Percentiles rank a stretch among this genome's conserved stretches.
phyloP scores from a whole-genome alignment of 2,329 filamentous ascomycete genomes.

The Sporothrix variecibatus region DNA sequence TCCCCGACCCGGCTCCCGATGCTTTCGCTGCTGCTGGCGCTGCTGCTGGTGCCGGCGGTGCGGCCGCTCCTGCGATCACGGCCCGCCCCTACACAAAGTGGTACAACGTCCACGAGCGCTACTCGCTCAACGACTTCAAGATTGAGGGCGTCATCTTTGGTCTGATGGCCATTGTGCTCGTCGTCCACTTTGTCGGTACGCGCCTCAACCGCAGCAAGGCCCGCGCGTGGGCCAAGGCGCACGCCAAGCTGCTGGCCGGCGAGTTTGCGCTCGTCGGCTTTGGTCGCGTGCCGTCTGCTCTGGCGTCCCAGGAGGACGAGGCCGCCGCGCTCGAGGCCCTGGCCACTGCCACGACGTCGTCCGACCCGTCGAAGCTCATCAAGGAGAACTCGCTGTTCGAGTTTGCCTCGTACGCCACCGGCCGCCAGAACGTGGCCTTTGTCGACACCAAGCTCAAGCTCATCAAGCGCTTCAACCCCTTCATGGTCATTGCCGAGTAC shows the following conservation, averaged over 20 bases:
- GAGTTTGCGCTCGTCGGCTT: slow-evolving; percentile 92
- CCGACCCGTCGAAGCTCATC: slow-evolving; percentile 59
- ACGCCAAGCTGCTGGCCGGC: slow-evolving; percentile 69
- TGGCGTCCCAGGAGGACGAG: slow-evolving; percentile 49
- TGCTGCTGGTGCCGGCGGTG: slow-evolving; percentile 40
- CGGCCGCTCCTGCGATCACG: slow-evolving; percentile 49
- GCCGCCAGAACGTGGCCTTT: slow-evolving; percentile 90
- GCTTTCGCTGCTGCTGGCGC: slow-evolving; percentile 47
- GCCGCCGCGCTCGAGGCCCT: slow-evolving; percentile 66
- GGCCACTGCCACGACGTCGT: slow-evolving; percentile 38
- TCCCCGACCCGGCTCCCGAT: slow-evolving; percentile 64
- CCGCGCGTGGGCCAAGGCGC: slow-evolving; percentile 74
- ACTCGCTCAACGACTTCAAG: slow-evolving; percentile 80
- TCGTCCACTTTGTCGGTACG: slow-evolving; percentile 80
- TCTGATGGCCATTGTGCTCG: slow-evolving; percentile 71
- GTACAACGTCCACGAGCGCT: slow-evolving; percentile 95
- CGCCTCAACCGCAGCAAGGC: slow-evolving; percentile 78
- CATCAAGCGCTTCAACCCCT: slow-evolving; percentile 84
- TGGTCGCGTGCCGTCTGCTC: slow-evolving; percentile 49
- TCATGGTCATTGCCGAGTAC: slow-evolving; percentile 62
- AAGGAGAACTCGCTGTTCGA: slow-evolving; percentile 88
- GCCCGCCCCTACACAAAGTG: slow-evolving; percentile 80
- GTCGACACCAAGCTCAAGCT: slow-evolving; percentile 81
- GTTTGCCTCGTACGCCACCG: slow-evolving; percentile 84
- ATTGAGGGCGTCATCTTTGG: slow-evolving; percentile 80